Evolutionary conservation across 345 rosid species (phyloP).

Genomic region (Eutrema japonicum): DNA sequence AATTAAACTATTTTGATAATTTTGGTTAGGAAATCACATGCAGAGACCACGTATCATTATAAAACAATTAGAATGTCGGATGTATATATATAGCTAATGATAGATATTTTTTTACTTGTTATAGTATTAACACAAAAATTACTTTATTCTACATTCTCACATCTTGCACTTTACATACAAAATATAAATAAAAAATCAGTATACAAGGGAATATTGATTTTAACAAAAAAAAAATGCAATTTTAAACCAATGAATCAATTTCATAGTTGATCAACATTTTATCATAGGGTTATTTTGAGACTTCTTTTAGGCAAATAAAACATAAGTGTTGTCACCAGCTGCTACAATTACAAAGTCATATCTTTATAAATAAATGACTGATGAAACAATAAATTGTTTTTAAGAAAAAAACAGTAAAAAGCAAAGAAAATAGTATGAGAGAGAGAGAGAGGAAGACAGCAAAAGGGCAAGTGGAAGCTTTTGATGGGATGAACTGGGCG

Average conservation of each 20-base stretch:
- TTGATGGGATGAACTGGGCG: constrained; percentile 63
- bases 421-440: background rate
- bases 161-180: background rate
- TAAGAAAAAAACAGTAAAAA: constrained; percentile 14
- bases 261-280: too few relatives aligned
- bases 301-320: background rate
- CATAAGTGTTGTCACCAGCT: background rate
- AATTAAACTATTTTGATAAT: background rate
- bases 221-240: too few relatives aligned
- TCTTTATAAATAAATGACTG: background rate
- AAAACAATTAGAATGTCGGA: constrained; percentile 43
- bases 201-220: too few relatives aligned
- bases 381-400: background rate
- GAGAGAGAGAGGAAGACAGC: constrained; percentile 33
- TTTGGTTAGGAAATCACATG: constrained; percentile 40
- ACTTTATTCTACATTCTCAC: background rate
- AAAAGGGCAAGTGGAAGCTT: constrained; percentile 60
- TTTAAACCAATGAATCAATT: too few relatives aligned
- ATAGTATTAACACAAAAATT: background rate
- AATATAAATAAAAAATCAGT: background rate
- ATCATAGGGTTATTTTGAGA: background rate
- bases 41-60: constrained; percentile 42
- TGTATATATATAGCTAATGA: background rate
- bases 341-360: background rate
- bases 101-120: constrained; percentile 1